phyloP scores from a whole-genome alignment of 1,284 basidiomycete genomes.

The Ganoderma boninense region DNA sequence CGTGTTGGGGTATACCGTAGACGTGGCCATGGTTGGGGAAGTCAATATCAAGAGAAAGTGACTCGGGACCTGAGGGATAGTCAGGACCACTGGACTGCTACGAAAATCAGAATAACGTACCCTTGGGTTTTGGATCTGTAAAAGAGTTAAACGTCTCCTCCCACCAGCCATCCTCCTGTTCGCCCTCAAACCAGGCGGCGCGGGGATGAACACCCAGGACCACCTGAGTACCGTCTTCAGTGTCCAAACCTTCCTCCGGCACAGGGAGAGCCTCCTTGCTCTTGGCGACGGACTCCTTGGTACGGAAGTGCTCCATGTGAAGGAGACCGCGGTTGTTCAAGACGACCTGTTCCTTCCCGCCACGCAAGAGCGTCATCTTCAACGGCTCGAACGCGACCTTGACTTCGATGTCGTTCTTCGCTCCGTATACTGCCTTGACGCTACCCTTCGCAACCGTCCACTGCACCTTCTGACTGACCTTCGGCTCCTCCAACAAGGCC shows the following conservation, averaged over 20 bases:
- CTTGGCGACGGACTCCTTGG: slow-evolving; percentile 60
- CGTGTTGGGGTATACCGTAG: slow-evolving; percentile 97
- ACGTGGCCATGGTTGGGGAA: slow-evolving; percentile 93
- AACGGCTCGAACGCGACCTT: slow-evolving; percentile 79
- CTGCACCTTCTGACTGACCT: slow-evolving; percentile 57
- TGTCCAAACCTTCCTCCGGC: slow-evolving; percentile 49
- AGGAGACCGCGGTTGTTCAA: slow-evolving; percentile 91
- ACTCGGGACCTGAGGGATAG: slow-evolving; percentile 82
- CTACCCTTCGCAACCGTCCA: slow-evolving; percentile 74
- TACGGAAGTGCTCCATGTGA: slow-evolving; percentile 98
- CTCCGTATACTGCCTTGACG: slow-evolving; percentile 64
- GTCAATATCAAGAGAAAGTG: slow-evolving; percentile 89
- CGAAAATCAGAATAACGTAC: slow-evolving; percentile 49
- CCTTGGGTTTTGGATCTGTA: slow-evolving; percentile 96
- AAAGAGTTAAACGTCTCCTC: slow-evolving; percentile 89
- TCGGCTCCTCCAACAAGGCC: slow-evolving; percentile 81
- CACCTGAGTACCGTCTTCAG: slow-evolving; percentile 55
- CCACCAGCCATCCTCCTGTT: slow-evolving; percentile 85
- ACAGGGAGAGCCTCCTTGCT: slow-evolving; percentile 44
- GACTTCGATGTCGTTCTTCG: slow-evolving; percentile 69
- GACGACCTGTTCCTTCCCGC: slow-evolving; percentile 85
- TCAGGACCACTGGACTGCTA: slow-evolving; percentile 2
- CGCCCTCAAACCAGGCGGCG: slow-evolving; percentile 86
- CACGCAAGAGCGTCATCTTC: slow-evolving; percentile 73
- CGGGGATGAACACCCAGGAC: slow-evolving; percentile 62